These are phyloP conservation scores for Pseudocercospora vitis DNA, from an alignment of 2,329 filamentous ascomycete species.

Conservation along the genomic window DNA sequence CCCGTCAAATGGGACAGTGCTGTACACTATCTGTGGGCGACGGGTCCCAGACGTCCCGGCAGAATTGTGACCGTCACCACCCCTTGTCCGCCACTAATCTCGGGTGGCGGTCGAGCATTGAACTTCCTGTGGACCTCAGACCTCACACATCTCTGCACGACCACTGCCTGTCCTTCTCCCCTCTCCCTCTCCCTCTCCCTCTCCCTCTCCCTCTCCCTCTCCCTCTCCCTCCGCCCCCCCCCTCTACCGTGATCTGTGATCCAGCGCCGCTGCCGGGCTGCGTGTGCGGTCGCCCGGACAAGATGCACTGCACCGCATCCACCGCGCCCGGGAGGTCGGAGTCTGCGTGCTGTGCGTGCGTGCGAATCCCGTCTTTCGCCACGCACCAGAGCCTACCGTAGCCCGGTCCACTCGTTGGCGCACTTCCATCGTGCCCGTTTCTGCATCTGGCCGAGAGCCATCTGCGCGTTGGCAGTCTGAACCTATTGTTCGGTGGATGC, in stretches of 20 bases:
- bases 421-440: conserved; percentile 12
- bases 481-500: not conserved
- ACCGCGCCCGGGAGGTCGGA: too few relatives aligned
- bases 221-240: not conserved
- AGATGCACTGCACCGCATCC: too few relatives aligned
- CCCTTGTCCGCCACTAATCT: conserved; percentile 23
- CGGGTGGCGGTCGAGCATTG: conserved; percentile 11
- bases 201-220: not conserved
- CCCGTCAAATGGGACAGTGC: too few relatives aligned
- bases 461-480: conserved; percentile 8
- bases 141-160: conserved; percentile 4
- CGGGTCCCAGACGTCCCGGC: conserved; percentile 22
- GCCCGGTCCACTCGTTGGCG: conserved; percentile 9
- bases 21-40: too few relatives aligned
- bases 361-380: too few relatives aligned
- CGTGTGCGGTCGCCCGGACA: too few relatives aligned
- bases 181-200: not conserved
- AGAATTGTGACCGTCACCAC: conserved; percentile 22
- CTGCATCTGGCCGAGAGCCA: conserved; percentile 17
- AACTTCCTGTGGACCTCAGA: conserved; percentile 8
- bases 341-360: not conserved
- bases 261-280: not conserved
- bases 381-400: conserved; percentile 12
- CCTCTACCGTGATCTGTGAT: not conserved
- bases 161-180: too few relatives aligned